Evolutionary conservation across 257 asterid genomes (phyloP), one percentile per base, ranked within the genome.

Genomic region (Ilex aquifolium): DNA sequence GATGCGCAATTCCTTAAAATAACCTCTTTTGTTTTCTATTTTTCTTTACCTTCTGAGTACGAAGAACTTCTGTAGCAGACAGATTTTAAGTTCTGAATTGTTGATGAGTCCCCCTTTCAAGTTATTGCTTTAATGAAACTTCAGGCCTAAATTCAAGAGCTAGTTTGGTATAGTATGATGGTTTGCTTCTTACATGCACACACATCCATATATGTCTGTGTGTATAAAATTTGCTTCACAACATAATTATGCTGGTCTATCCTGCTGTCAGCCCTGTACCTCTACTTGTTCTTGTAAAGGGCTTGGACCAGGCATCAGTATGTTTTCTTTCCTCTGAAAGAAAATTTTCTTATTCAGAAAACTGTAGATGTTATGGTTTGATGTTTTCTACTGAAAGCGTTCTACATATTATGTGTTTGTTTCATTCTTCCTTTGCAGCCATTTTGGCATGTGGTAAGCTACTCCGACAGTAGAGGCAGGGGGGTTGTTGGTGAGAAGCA

Each of bases 401-500:
- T 12, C 6, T 46, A 46, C 52, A 2, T 46, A 7, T 27, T 65
- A 10, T 69, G 64, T 57, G 65, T 57, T 61, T 55, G 71, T 29
- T 13, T 67, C 27, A 49, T 46, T 61, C 31, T 51, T 60, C 68
- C 54, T 57, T 71, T 82, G 90, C 87, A 91, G 98, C 98, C 98
- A 56, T 91, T 86, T 75, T 91, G 98, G 98, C 93, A 79, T 7
- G 98, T 91, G 48, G 88, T 80, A 52, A 75, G 83, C 61, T 75
- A 61, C 74, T 39, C 80, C 30, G 48, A 21, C 56, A 74, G 73
- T 80, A 83, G 95, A 80, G 95, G 98, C 79, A 84, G 92, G 83
- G 98, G 98, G 50, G 95, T 91, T 67, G 98, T 91, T 29, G 96
- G 98, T 91, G 75, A 83, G 88, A 75, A 68, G 63, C 27, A 74